These are phyloP conservation scores for Lithohypha guttulata DNA, from an alignment of 2,329 filamentous ascomycete species.

Conservation along the genomic window DNA sequence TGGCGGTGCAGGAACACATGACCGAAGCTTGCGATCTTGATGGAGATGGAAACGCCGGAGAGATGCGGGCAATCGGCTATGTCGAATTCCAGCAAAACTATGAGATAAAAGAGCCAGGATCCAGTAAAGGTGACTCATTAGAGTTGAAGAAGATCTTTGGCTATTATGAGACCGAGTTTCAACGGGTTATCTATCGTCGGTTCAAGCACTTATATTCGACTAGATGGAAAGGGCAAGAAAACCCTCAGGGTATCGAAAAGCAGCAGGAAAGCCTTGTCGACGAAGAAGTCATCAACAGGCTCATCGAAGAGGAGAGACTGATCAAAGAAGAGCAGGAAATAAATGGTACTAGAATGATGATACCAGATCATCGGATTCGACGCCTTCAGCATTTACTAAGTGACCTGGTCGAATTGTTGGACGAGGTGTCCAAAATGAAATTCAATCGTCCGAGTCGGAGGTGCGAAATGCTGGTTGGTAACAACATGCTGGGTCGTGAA, in stretches of 20 bases:
- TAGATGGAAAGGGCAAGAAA: background rate
- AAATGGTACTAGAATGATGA: background rate
- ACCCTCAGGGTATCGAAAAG: conserved; percentile 35
- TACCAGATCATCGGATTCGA: conserved; percentile 1
- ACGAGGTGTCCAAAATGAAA: background rate
- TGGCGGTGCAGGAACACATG: conserved; percentile 1
- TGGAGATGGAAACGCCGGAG: background rate
- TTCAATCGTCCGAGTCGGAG: background rate
- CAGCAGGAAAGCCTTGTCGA: background rate
- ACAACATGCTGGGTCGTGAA: background rate
- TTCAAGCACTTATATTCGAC: background rate
- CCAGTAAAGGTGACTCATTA: conserved; percentile 77
- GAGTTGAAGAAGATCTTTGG: conserved; percentile 57
- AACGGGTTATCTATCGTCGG: conserved; percentile 2
- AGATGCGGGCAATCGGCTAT: background rate
- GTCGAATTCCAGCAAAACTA: background rate
- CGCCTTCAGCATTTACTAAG: background rate
- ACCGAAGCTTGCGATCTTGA: background rate
- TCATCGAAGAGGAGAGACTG: background rate
- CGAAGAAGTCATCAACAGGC: background rate
- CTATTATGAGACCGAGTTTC: background rate
- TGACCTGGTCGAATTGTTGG: background rate
- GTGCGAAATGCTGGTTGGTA: background rate
- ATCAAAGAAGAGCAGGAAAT: conserved; percentile 31
- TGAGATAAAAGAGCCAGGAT: conserved; percentile 60